Evolutionary conservation across 495 filamentous ascomycete species (phyloP), one percentile per base, ranked within the genome.

Genomic region (Annulohypoxylon nitens): DNA sequence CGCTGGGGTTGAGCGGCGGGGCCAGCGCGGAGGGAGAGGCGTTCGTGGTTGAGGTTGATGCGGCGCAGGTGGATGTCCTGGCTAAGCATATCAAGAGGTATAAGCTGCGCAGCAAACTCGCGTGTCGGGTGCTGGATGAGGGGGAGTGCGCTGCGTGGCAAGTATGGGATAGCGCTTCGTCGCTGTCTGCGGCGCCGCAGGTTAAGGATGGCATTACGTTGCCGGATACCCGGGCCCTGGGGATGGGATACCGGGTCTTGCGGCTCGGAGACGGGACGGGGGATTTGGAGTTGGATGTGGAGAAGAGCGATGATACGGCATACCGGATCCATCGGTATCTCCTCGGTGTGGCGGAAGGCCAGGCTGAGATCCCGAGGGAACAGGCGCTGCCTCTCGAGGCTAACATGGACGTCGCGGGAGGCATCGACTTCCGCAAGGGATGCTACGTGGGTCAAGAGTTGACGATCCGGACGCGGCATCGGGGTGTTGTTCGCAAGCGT

Each of bases 381-480:
- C 79, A 84, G 2, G 90, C 93, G 26, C 82, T 98, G 51, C 93
- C 94, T 20, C 89, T 91, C 71, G 94, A 98, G 78, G 89, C 83
- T 67, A 96, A 97, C 78, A 84, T 97, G 71, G 96, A 99, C 80
- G 84, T 92, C 71, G 90, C 90, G 86, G 85, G 86, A 16, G 97
- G 86, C 3, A 88, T 98, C 47, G 94, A 98, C 83, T 99, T 97
- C 81, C 87, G 89, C 54, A 99, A 99, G 82, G 96, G 96, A 1
- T 99, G 96, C 81, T 99, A 99, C 80, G 90, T 98, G 0, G 96
- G 96, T 0, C 96, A 99, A 82, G 96, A 99, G 79, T 85, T 98
- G 60, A 98, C 97, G 7, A 97, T 97, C 51, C 90, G 96, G 25
- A 98, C 97, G 0, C 90, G 93, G 76, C 96, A 98, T 80, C 94